Base-by-base conservation (phyloP, 352 stramenopile genomes). In the Elongisporangium undulatum region DNA sequence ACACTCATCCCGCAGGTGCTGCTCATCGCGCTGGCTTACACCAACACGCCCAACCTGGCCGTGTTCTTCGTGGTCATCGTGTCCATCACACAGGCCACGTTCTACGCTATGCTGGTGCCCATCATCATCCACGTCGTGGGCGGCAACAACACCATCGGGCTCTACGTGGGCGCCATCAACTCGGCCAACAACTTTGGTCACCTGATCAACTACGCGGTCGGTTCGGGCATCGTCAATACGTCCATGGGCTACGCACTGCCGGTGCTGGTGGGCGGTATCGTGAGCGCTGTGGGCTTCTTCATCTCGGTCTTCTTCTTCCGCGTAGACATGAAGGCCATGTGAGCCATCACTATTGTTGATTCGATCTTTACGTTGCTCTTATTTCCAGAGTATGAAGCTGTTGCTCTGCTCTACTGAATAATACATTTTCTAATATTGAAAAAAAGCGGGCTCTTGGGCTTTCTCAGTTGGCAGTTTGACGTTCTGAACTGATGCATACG, bases 261-360 rank as follows among this genome's bases (percentile, higher is more conserved):
- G 21, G 59, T 75, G 4, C 73, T 90, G 41, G 63, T 90, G 15
- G 81, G 78, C 21, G 81, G 81, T 15, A 49, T 77, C 20, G 71
- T 87, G 59, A 85, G 72, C 38, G 67, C 71, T 4, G 23, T 88
- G 3, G 76, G 66, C 17, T 82, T 85, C 52, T 38, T 90, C 22
- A 12, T 84, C 0, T 58, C 74, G 53, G n/a, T n/a, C n/a, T n/a
- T n/a, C n/a, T 87, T 79, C 64, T 79, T 87, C 65, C 71, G 72
- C 26, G 70, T 90, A 64, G 77, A 87, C 54, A 87, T 88, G 77
- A 67, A 88, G 58, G 84, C 76, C 23, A 75, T 90, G 74, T 90
- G n/a, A n/a, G n/a, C n/a, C n/a, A n/a, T n/a, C n/a, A n/a, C n/a
- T n/a, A n/a, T n/a, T n/a, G n/a, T n/a, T n/a, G n/a, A n/a, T n/a